A percentile compares a stretch with the other conserved stretches of the same genome.
These are phyloP conservation scores for Annulohypoxylon moriforme DNA, from an alignment of 495 filamentous ascomycete species.

Conservation along the genomic window DNA sequence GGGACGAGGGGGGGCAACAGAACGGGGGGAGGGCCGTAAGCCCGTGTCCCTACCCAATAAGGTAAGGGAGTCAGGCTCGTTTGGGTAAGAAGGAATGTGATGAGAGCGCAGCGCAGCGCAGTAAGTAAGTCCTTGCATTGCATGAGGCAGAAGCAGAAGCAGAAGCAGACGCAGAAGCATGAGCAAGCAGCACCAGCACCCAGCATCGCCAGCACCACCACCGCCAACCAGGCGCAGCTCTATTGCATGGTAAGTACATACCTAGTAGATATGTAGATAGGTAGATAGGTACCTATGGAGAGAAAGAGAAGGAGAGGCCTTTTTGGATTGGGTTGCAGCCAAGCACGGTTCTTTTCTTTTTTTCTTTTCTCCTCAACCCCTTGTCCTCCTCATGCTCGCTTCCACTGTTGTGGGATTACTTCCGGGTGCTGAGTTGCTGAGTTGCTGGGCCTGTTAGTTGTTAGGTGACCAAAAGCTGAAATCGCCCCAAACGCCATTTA, in stretches of 20 bases:
- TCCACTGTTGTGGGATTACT: slow-evolving; percentile 21
- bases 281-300: neutral
- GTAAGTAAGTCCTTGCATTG: slow-evolving; percentile 31
- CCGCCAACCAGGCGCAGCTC: slow-evolving; percentile 1
- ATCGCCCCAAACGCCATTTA: slow-evolving; percentile 11
- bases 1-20: slow-evolving; percentile 14
- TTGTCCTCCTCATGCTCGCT: slow-evolving; percentile 2
- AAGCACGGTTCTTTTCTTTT: slow-evolving; percentile 18
- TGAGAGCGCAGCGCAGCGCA: slow-evolving; percentile 20
- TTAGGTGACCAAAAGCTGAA: slow-evolving; percentile 31
- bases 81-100: slow-evolving; percentile 46
- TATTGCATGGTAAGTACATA: slow-evolving; percentile 9
- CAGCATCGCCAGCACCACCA: neutral
- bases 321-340: slow-evolving; percentile 27
- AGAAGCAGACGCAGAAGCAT: slow-evolving; percentile 27
- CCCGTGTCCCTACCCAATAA: slow-evolving; percentile 38
- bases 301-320: neutral
- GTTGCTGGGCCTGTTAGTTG: neutral
- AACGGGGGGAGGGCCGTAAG: slow-evolving; percentile 33
- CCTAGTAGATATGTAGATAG: neutral
- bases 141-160: slow-evolving; percentile 33
- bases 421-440: neutral
- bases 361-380: neutral
- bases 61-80: slow-evolving; percentile 27
- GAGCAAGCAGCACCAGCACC: neutral